Percentiles rank a stretch among this genome's conserved stretches.
Evolutionary conservation across 495 filamentous ascomycete species (phyloP).

Genomic region (Choiromyces venosus): DNA sequence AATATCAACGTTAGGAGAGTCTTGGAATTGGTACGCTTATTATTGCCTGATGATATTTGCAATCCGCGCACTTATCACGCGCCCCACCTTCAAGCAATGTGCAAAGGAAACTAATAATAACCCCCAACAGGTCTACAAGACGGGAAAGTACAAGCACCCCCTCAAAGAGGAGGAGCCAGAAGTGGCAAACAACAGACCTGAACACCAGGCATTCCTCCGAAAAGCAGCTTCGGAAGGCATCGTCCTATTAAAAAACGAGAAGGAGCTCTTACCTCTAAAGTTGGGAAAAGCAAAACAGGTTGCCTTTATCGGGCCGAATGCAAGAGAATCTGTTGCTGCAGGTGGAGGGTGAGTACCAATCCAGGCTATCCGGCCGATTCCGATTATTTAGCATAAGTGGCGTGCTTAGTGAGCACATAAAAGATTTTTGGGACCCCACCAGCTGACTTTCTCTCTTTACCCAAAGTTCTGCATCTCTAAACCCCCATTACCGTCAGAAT

Average conservation of each 20-base stretch:
- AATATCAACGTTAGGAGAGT: slow-evolving; percentile 61
- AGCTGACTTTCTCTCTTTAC: slow-evolving; percentile 8
- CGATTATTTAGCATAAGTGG: slow-evolving; percentile 9
- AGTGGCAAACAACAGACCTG: slow-evolving; percentile 49
- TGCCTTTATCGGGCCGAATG: slow-evolving; percentile 67
- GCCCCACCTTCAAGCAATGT: neutral
- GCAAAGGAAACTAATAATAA: slow-evolving; percentile 5
- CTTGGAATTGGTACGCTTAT: slow-evolving; percentile 51
- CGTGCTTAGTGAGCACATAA: neutral
- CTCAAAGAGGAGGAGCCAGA: slow-evolving; percentile 43
- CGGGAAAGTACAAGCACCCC: slow-evolving; percentile 38
- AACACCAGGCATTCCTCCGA: slow-evolving; percentile 56
- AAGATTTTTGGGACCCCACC: slow-evolving; percentile 4
- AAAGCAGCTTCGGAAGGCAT: slow-evolving; percentile 62
- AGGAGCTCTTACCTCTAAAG: slow-evolving; percentile 59
- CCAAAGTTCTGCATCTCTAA: slow-evolving; percentile 39
- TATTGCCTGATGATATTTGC: slow-evolving; percentile 2
- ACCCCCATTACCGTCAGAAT: slow-evolving; percentile 41
- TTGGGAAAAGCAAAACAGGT: slow-evolving; percentile 54
- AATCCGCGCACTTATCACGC: neutral
- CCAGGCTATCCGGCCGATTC: neutral
- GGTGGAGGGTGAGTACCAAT: slow-evolving; percentile 38
- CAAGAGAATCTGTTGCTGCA: slow-evolving; percentile 44
- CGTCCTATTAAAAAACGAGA: slow-evolving; percentile 69
- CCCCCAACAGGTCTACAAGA: slow-evolving; percentile 38